Base-by-base conservation (phyloP, 345 rosid species). In the Gynandropsis gynandra region DNA sequence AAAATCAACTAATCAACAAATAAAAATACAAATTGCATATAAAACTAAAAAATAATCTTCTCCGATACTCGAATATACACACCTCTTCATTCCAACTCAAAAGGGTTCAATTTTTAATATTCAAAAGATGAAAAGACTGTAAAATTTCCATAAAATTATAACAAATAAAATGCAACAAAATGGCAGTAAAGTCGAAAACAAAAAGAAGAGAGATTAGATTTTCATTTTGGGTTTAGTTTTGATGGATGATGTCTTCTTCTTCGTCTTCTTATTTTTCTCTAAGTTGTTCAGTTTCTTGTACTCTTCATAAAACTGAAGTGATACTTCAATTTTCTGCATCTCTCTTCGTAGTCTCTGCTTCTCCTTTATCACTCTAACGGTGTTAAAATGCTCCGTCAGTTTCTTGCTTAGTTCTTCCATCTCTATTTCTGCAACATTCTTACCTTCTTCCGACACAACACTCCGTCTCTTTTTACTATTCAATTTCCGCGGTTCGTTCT, bases 401-500 rank as follows among this genome's bases (percentile, higher is more conserved):
- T 81, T 87, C 66, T 65, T 74, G 42, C 29, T 71, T 50, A 92
- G 32, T 67, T 73, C 72, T 1, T 54, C 76, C 59, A 78, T 87
- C 42, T 76, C 72, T 9, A 62, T 41, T 4, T 69, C 57, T 13
- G 27, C 8, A 42, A 13, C 48, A 9, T 35, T 50, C 50, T 71
- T 63, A 0, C 32, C 38, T 9, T 31, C 38, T 43, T 29, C 64
- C 67, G 10, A 59, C 48, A 12, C 18, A 58, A 15, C 42, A 63
- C 18, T 50, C 81, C 76, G 69, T 63, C 74, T 83, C 72, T 78
- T 69, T 76, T 81, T 92, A 76, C 35, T 70, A 57, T 58, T 78
- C 19, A 63, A 32, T 56, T 76, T 78, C 54, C 50, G 65, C n/a
- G 55, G 20, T 47, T 59, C 63, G 3, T 15, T 24, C 56, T 58